Evolutionary conservation across 164 flowering plant species (phyloP), one percentile per base, ranked within the genome.

Genomic region (Saururus chinensis): DNA sequence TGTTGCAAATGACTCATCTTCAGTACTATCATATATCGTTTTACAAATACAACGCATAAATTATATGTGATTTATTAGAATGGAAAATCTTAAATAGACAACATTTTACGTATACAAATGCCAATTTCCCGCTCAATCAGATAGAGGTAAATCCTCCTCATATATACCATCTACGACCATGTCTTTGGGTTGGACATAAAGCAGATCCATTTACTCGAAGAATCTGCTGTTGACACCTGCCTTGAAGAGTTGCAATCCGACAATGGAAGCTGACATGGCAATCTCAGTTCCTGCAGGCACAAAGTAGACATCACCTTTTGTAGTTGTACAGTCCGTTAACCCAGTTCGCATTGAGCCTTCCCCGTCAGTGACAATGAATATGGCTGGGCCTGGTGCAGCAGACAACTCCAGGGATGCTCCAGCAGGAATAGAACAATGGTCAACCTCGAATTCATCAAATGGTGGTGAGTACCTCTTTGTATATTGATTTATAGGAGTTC

Each of bases 391-490:
- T 3, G 81, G 75, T 14, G 74, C 63, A 35, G 85, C 81, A 23
- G 88, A 81, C 51, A 93, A 82, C 10, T 63, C 73, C 24, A 79
- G 64, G 1, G 88, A 77, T 45, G 70, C 68, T 8, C 76, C 84
- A 1, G 51, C 40, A 0, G 95, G 85, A 54, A 93, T 82, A 58
- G 63, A 51, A 61, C 91, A 93, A 0, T 60, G 71, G 56, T 93
- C 99, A 20, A 93, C 88, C 79, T 93, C 99, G 66, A 93, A 93
- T 68, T 93, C 99, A 57, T 90, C 89, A 30, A 87, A 88, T 7
- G 96, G 96, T 1, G 97, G 97, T 10, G 59, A 67, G 74, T 89
- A 93, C 70, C 79, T 85, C 42, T 58, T 85, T 14, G 70, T 78
- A 53, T 81, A 83, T 24, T 76, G 71, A 63, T 77, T 78, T 26